Conservation (phyloP, 805 yeast genomes). For the Wickerhamomyces bovis region DNA sequence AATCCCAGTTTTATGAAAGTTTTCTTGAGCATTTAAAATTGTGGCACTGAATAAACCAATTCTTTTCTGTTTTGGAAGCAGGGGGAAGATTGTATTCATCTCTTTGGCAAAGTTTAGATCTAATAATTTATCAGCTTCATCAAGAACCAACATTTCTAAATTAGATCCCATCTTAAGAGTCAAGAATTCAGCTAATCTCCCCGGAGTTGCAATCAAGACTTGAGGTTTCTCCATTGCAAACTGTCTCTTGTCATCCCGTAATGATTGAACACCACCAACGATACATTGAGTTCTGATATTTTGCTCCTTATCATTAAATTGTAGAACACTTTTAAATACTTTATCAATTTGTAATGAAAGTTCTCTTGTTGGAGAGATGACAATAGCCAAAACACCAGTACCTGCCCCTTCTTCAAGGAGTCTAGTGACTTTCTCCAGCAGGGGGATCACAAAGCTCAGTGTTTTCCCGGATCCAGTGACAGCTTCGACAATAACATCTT, state of each 20-base stretch:
- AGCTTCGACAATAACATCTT: slow-evolving; percentile 95
- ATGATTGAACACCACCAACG: slow-evolving; percentile 56
- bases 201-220: slow-evolving; percentile 87
- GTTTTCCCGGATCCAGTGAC: slow-evolving; percentile 99
- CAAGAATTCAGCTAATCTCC: slow-evolving; percentile 74
- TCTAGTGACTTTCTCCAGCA: slow-evolving; percentile 56
- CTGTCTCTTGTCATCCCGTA: slow-evolving; percentile 63
- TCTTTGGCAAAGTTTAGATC: slow-evolving; percentile 73
- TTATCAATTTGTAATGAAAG: slow-evolving; percentile 62
- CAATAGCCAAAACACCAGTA: slow-evolving; percentile 36
- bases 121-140: slow-evolving; percentile 87
- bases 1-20: slow-evolving; percentile 82
- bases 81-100: slow-evolving; percentile 56
- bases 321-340: slow-evolving; percentile 57
- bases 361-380: slow-evolving; percentile 66
- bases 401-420: slow-evolving; percentile 24
- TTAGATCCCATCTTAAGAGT: slow-evolving; percentile 47
- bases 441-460: slow-evolving; percentile 80
- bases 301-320: slow-evolving; percentile 49
- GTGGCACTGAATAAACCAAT: slow-evolving; percentile 96
- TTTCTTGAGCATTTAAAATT: slow-evolving; percentile 71
- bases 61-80: slow-evolving; percentile 84
- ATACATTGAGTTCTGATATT: slow-evolving; percentile 53
- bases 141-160: slow-evolving; percentile 70
- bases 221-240: slow-evolving; percentile 58